These are phyloP conservation scores for Akanthomyces lecanii DNA, from an alignment of 2,329 filamentous ascomycete species.

Conservation along the genomic window DNA sequence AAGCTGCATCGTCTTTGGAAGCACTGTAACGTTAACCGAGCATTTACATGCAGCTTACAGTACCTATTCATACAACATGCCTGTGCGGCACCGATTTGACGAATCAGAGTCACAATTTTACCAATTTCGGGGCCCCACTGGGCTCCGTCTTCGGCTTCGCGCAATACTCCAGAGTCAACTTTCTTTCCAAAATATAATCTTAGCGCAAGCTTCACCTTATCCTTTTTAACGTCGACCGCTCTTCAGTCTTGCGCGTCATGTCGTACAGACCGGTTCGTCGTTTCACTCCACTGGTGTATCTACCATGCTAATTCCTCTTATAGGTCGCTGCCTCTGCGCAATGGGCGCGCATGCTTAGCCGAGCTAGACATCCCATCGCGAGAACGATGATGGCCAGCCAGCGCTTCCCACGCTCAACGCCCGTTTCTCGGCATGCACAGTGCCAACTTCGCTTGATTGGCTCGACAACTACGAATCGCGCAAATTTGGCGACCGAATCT, in stretches of 20 bases:
- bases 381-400: not conserved
- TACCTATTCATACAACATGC: not conserved
- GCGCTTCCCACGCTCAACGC: not conserved
- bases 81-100: not conserved
- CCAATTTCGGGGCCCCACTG: conserved; percentile 4
- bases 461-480: not conserved
- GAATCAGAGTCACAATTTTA: not conserved
- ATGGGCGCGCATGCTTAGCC: conserved; percentile 7
- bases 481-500: not conserved
- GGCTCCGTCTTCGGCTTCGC: conserved; percentile 9
- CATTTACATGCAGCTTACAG: not conserved
- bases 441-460: not conserved
- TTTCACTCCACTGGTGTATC: too few relatives aligned
- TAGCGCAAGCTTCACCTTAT: not conserved
- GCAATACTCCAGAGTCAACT: conserved; percentile 1
- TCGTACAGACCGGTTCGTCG: conserved; percentile 11
- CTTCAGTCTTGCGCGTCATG: not conserved
- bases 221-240: not conserved
- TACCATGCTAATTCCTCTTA: not conserved
- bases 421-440: not conserved
- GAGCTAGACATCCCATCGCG: not conserved
- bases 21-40: not conserved
- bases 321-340: conserved; percentile 8
- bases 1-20: not conserved
- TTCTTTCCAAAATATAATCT: not conserved